Percentiles rank a stretch among this genome's conserved stretches.
Evolutionary conservation across 805 yeast species (phyloP).

Genomic region (Saccharomycopsis malanga): DNA sequence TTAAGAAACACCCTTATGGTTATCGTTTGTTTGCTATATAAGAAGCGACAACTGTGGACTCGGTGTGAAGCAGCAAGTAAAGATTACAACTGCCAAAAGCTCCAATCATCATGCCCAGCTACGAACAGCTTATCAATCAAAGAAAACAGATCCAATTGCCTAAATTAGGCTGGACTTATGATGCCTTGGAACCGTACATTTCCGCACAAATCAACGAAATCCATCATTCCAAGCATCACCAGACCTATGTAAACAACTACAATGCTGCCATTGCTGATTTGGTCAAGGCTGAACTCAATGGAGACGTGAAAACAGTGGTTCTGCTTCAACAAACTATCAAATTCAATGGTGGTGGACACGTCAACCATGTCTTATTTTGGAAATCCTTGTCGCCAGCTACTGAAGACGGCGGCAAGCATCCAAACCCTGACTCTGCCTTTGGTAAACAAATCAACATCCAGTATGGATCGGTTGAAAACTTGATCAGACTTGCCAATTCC

Average conservation of each 20-base stretch:
- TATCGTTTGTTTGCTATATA: no score
- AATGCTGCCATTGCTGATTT: slow-evolving; percentile 39
- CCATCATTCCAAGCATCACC: slow-evolving; percentile 45
- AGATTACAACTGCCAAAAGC: no score
- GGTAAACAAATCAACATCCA: slow-evolving; percentile 35
- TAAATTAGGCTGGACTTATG: slow-evolving; percentile 40
- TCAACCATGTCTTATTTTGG: slow-evolving; percentile 45
- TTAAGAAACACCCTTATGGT: no score
- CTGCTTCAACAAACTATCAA: slow-evolving; percentile 40
- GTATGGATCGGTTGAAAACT: slow-evolving; percentile 37
- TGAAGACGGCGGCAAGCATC: slow-evolving; percentile 32
- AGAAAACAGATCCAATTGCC: slow-evolving; percentile 27
- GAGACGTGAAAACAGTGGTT: slow-evolving; percentile 36
- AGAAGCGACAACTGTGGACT: no score
- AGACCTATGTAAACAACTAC: slow-evolving; percentile 41
- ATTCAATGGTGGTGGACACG: slow-evolving; percentile 47
- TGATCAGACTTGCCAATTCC: slow-evolving; percentile 30
- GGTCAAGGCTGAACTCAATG: slow-evolving; percentile 31
- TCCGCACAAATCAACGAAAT: slow-evolving; percentile 40
- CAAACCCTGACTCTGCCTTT: slow-evolving; percentile 27
- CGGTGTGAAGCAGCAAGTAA: no score
- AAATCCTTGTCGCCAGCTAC: slow-evolving; percentile 38
- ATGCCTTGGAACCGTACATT: slow-evolving; percentile 43
- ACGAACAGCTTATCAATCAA: neutral
- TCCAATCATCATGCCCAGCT: no score